Conservation (phyloP, 73 alveolate species). For the Symbiodinium pilosum region DNA sequence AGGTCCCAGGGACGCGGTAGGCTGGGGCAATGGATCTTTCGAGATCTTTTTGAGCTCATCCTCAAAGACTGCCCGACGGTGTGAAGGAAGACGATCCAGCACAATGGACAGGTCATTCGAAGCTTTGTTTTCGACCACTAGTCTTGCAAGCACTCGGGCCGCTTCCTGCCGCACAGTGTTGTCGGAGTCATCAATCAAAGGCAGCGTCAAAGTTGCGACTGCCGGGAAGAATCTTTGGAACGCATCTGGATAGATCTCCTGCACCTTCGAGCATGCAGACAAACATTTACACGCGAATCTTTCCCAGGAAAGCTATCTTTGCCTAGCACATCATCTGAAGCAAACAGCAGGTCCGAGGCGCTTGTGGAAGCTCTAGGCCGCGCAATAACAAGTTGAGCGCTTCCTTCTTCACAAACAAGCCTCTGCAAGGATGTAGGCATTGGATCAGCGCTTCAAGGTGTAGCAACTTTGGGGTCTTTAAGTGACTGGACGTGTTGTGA, state of each 20-base stretch:
- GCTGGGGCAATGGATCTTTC: conserved; percentile 16
- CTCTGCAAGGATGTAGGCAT: neutral
- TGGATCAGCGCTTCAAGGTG: too few species aligned
- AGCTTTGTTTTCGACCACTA: conserved; percentile 50
- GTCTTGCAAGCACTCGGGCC: conserved; percentile 29
- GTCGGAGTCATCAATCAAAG: conserved; percentile 65
- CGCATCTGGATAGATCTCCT: conserved; percentile 56
- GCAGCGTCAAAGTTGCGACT: conserved; percentile 27
- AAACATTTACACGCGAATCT: too few species aligned
- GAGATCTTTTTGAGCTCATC: conserved; percentile 48
- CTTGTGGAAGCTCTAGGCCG: conserved; percentile 87
- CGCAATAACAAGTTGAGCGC: conserved; percentile 65
- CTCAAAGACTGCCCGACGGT: conserved; percentile 57
- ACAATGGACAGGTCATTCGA: neutral
- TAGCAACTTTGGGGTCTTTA: too few species aligned
- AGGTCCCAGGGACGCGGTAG: neutral
- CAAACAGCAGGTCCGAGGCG: neutral
- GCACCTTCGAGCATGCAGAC: conserved; percentile 5
- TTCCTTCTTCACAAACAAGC: conserved; percentile 80
- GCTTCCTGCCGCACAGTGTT: conserved; percentile 88
- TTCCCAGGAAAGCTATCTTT: neutral
- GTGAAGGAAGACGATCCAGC: conserved; percentile 62
- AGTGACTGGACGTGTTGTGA: too few species aligned
- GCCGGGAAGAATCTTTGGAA: conserved; percentile 25
- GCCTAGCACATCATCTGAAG: neutral